These are phyloP conservation scores for Zygotorulaspora danielsina DNA, from an alignment of 805 yeast species.

Conservation along the genomic window DNA sequence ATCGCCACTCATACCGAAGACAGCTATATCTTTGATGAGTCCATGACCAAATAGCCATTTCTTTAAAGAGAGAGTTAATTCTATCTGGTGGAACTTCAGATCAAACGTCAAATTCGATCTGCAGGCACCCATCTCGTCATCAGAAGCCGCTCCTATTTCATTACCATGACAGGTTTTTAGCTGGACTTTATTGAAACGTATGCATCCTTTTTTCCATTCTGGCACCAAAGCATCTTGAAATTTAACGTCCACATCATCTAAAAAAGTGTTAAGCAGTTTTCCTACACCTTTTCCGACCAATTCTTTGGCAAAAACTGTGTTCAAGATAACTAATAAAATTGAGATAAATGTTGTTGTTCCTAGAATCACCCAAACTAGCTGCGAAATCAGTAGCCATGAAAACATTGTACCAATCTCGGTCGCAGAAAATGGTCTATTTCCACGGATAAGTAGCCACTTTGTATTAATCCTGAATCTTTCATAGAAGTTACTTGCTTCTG, in stretches of 20 bases:
- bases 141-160: constrained; percentile 5
- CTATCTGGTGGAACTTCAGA: constrained; percentile 72
- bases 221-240: constrained; percentile 91
- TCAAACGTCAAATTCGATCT: constrained; percentile 56
- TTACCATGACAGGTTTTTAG: constrained; percentile 52
- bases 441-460: constrained; percentile 74
- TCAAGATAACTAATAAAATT: constrained; percentile 63
- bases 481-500: constrained; percentile 40
- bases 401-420: constrained; percentile 85
- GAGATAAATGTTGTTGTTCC: constrained; percentile 93
- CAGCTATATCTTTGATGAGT: constrained; percentile 68
- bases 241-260: constrained; percentile 71
- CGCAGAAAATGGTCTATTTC: constrained; percentile 77
- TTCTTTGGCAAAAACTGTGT: constrained; percentile 85
- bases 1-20: constrained; percentile 80
- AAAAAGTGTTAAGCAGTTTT: constrained; percentile 61
- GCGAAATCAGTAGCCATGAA: constrained; percentile 87
- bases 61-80: constrained; percentile 69
- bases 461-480: constrained; percentile 49
- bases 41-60: constrained; percentile 91
- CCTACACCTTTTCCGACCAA: constrained; percentile 79
- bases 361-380: constrained; percentile 67
- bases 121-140: constrained; percentile 2
- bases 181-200: constrained; percentile 71
- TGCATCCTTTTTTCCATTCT: constrained; percentile 83